Evolutionary conservation across 2,329 filamentous ascomycete genomes (phyloP), one percentile per base, ranked within the genome.

Genomic region (Scopulariopsis brevicaulis): DNA sequence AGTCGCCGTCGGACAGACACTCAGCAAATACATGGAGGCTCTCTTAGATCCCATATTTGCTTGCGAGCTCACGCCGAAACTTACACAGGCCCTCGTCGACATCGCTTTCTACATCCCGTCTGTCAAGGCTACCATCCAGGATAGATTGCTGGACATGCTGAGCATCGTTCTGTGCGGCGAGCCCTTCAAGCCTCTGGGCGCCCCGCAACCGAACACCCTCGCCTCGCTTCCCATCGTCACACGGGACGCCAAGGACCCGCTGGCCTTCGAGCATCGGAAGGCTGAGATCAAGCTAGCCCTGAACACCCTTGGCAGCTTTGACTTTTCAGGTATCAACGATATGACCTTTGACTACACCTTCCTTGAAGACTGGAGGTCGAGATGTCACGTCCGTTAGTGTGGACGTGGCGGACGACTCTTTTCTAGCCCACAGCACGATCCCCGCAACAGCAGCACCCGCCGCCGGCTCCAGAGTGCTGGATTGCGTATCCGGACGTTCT

Each of bases 41-140:
- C 76, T 99, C 32, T 80, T 99, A 11, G 93, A 96, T 64, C 92
- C 95, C 12, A 96, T 99, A 60, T 99, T 99, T 71, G 92, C 90
- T 18, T 99, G 94, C 68, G 94, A 96, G 54, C 78, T 99, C 56
- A 96, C 91, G 43, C 89, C 93, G 59, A 94, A 95, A 63, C 80
- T 99, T 25, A 96, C 93, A 0, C 92, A 97, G 69, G 95, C 95
- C 2, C 77, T 99, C 57, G 92, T 97, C 24, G 95, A 99, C 67
- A 96, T 99, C 89, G 94, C 94, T 32, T 96, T 97, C 68, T 97
- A 99, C 68, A 96, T 99, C 53, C 94, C 93, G 0, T 91, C 95
- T 0, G 90, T 96, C 59, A 94, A 96, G 68, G 82, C 88, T 2
- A 92, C 85, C 7, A 97, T 99, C 48, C 94, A 99, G 68, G 93